A percentile compares a stretch with the other conserved stretches of the same genome.
phyloP scores from a whole-genome alignment of 805 yeast genomes.

The Lipomyces yamadae region DNA sequence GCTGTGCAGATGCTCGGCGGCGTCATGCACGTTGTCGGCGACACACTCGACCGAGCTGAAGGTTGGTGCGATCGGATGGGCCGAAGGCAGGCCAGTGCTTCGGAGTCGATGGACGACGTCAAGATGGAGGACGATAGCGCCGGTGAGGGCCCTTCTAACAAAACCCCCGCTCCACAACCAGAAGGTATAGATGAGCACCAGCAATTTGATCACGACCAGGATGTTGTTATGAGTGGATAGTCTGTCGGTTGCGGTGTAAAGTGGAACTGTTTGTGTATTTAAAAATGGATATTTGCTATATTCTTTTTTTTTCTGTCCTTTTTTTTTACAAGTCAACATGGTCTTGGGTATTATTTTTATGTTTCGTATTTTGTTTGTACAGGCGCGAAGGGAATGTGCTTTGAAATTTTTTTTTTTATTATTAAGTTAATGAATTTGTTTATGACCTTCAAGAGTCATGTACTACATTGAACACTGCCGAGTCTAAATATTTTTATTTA shows the following conservation, averaged over 20 bases:
- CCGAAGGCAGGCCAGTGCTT: constrained; percentile 18
- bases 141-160: not conserved
- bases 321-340: not conserved
- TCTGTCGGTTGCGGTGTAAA: not conserved
- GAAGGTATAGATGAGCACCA: not conserved
- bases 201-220: not conserved
- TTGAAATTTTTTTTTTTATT: not conserved
- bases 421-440: not conserved
- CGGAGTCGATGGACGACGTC: constrained; percentile 3
- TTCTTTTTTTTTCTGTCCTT: not conserved
- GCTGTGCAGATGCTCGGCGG: constrained; percentile 84
- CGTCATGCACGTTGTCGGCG: constrained; percentile 82
- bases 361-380: not conserved
- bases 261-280: not conserved
- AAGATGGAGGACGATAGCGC: constrained; percentile 2
- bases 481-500: not conserved
- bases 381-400: not conserved
- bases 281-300: constrained; percentile 3
- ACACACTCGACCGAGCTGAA: constrained; percentile 83
- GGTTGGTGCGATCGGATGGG: constrained; percentile 61
- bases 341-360: not conserved
- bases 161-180: not conserved
- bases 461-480: too few relatives aligned
- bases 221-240: not conserved
- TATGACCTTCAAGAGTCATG: not conserved